Evolutionary conservation across 805 yeast species (phyloP).

Genomic region (Scheffersomyces coipomensis): DNA sequence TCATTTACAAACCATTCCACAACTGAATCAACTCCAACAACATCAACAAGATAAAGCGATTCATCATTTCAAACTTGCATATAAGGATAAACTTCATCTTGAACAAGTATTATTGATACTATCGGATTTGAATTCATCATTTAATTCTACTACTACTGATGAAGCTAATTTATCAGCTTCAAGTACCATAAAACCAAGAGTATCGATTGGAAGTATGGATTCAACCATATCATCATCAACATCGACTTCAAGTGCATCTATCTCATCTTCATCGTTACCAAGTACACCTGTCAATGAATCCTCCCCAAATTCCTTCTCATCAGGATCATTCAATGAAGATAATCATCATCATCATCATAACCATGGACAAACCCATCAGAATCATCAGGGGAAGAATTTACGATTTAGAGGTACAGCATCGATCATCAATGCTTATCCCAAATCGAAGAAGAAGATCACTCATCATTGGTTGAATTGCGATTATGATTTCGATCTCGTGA

Average conservation of each 20-base stretch:
- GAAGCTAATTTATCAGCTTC: neutral
- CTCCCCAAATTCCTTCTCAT: too few relatives aligned
- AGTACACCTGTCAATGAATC: too few relatives aligned
- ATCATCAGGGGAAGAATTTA: too few relatives aligned
- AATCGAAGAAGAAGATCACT: slow-evolving; percentile 1
- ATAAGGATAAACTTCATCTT: slow-evolving; percentile 16
- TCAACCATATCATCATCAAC: neutral
- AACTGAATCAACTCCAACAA: slow-evolving; percentile 4
- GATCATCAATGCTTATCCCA: slow-evolving; percentile 10
- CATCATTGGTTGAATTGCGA: slow-evolving; percentile 34
- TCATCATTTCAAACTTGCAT: slow-evolving; percentile 16
- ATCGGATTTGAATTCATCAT: neutral
- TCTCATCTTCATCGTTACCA: neutral
- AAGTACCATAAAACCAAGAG: neutral
- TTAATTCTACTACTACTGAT: neutral
- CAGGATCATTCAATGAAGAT: too few relatives aligned
- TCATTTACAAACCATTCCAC: neutral
- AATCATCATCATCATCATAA: too few relatives aligned
- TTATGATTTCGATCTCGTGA: slow-evolving; percentile 20
- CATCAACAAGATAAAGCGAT: slow-evolving; percentile 14
- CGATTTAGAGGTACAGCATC: slow-evolving; percentile 13
- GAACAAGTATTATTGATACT: slow-evolving; percentile 13
- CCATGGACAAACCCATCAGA: too few relatives aligned
- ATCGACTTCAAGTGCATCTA: neutral
- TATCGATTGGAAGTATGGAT: neutral